Base-by-base conservation (phyloP, 1,139 yeast species). In the Nakaseomyces nivariensis region DNA sequence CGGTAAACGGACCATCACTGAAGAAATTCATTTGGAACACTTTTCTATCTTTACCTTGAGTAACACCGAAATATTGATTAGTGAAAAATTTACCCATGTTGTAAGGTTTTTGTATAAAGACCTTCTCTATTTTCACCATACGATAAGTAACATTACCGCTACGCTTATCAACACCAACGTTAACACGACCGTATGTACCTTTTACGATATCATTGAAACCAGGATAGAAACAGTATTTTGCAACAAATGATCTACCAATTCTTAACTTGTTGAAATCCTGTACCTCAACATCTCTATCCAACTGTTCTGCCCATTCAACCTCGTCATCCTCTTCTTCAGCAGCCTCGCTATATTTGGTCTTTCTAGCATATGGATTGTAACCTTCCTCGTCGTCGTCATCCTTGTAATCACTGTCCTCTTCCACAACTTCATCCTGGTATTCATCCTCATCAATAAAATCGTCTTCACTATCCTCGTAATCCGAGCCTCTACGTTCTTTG, bases 101-200 rank as follows among this genome's bases (percentile, higher is more conserved):
- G 65, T 84, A 84, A 27, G 81, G 77, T 56, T 74, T 79, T 41
- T 81, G 82, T 45, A 73, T 69, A 45, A 78, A 76, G 32, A 83
- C 75, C 50, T 79, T 84, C 56, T 81, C 82, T 48, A 94, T 80
- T 62, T 81, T 84, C 45, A 92, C 95, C 78, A 90, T 77, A 58
- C 97, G 76, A 67, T 92, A 92, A 53, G 79, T 77, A n/a, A 84
- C 77, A 56, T 72, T 71, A 45, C 83, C 79, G 6, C 81, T 78
- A 47, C 79, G 75, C 49, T 75, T 76, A 60, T 84, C 85, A 42
- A 72, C 63, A 4, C 96, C 96, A 52, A 90, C 77, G 63, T 88
- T 87, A 49, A 92, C 81, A 57, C 90, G 78, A 34, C 92, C 95
- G 66, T 75, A 88, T 44, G 95, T 80, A 27, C 88, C 95, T 37